These are phyloP conservation scores for Russula vinacea DNA, from an alignment of 768 basidiomycete genomes.

Conservation along the genomic window DNA sequence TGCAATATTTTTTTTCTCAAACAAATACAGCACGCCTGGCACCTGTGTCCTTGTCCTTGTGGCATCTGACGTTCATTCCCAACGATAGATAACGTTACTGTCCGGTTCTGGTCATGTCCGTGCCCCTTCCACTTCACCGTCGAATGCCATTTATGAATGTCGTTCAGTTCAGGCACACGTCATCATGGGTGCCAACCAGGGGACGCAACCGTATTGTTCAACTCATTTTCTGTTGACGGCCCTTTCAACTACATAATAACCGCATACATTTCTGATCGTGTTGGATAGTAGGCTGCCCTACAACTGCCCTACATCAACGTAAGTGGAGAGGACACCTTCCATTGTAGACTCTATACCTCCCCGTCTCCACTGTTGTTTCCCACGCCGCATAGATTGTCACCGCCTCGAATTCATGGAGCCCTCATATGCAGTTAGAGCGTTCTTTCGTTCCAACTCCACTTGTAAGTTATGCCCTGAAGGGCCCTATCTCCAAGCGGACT, in stretches of 20 bases:
- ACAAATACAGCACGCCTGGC: no score
- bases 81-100: conserved; percentile 10
- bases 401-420: not conserved
- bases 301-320: conserved; percentile 4
- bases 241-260: conserved; percentile 1
- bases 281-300: not conserved
- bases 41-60: not conserved
- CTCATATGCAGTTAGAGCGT: conserved; percentile 5
- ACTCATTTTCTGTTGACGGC: not conserved
- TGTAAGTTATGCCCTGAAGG: not conserved
- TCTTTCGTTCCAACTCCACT: not conserved
- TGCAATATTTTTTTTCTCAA: no score
- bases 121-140: not conserved
- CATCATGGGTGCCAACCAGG: conserved; percentile 5
- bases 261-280: not conserved
- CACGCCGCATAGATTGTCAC: not conserved
- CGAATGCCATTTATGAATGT: not conserved
- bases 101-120: conserved; percentile 7
- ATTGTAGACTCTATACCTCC: not conserved
- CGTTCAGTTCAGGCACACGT: conserved; percentile 1
- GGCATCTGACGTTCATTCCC: not conserved
- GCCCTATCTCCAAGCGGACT: not conserved
- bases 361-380: not conserved
- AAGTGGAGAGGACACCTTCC: not conserved
- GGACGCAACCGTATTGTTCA: not conserved